Conservation (phyloP, 192 early-diverging fungal genomes). For the Coemansia sp. region DNA sequence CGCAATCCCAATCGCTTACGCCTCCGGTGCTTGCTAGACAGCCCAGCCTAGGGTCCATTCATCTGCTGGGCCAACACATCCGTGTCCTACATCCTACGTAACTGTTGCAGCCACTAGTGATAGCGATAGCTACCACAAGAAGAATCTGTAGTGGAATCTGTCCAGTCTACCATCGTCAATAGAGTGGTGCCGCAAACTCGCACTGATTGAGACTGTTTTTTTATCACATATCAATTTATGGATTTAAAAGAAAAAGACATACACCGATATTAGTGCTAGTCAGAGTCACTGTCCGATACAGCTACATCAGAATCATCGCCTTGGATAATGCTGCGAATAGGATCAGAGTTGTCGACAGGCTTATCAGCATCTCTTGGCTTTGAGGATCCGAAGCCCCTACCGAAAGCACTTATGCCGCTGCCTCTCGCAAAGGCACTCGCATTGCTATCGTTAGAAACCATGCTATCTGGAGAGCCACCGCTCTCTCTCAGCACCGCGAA, state of each 20-base stretch:
- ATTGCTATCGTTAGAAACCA: not conserved
- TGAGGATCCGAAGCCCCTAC: not conserved
- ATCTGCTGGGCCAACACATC: not conserved
- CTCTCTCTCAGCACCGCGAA: slow-evolving; percentile 12
- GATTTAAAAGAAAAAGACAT: too few species aligned
- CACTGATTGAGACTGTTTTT: too few species aligned
- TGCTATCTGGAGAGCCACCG: not conserved
- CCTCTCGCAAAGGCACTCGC: not conserved
- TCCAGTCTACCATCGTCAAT: too few species aligned
- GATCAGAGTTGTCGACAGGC: not conserved
- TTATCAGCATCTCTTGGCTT: too few species aligned
- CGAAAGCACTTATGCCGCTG: not conserved
- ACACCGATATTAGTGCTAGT: too few species aligned
- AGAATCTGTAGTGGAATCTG: too few species aligned
- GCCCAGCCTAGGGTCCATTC: not conserved
- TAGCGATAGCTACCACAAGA: too few species aligned
- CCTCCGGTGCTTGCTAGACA: slow-evolving; percentile 1
- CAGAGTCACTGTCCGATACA: not conserved
- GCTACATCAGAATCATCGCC: slow-evolving; percentile 12
- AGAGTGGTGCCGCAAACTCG: too few species aligned
- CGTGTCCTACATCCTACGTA: slow-evolving; percentile 3
- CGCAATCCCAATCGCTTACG: slow-evolving; percentile 1
- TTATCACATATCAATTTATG: too few species aligned
- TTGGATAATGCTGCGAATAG: slow-evolving; percentile 11
- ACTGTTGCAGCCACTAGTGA: too few species aligned